A percentile compares a stretch with the other conserved stretches of the same genome.
Conservation (phyloP, 1,284 basidiomycete genomes). For the Lentinus polychrous region DNA sequence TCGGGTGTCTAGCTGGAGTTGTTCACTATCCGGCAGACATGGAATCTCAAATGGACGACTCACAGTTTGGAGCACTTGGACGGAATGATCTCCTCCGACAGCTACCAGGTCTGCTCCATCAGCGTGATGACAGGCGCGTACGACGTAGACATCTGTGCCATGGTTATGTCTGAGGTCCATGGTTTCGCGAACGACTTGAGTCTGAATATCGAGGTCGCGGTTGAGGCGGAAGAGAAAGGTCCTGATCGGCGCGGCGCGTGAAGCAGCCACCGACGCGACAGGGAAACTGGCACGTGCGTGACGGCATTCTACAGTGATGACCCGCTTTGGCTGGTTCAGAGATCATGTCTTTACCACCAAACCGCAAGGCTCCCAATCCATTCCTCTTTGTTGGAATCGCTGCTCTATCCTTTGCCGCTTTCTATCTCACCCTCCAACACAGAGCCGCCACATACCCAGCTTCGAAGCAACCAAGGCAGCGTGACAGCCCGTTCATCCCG, state of each 20-base stretch:
- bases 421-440: conserved; percentile 46
- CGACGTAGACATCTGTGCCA: conserved; percentile 48
- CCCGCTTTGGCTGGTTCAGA: neutral
- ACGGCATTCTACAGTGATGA: neutral
- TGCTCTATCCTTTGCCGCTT: conserved; percentile 48
- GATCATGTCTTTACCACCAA: conserved; percentile 11
- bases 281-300: conserved; percentile 1
- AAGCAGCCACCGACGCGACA: conserved; percentile 9
- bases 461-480: conserved; percentile 53
- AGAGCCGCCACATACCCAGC: conserved; percentile 55
- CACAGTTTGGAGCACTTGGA: conserved; percentile 61
- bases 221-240: neutral
- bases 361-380: conserved; percentile 50
- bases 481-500: conserved; percentile 60
- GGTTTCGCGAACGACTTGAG: neutral
- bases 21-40: conserved; percentile 12
- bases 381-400: conserved; percentile 50
- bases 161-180: conserved; percentile 59
- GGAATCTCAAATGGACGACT: conserved; percentile 21
- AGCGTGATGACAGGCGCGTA: conserved; percentile 55
- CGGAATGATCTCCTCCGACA: conserved; percentile 62
- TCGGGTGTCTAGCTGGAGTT: conserved; percentile 26
- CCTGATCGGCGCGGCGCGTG: conserved; percentile 2
- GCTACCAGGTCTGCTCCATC: conserved; percentile 65
- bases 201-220: neutral